These are phyloP conservation scores for Trypanosomatidae sp. DNA, from an alignment of 208 protist genomes.

Conservation along the genomic window DNA sequence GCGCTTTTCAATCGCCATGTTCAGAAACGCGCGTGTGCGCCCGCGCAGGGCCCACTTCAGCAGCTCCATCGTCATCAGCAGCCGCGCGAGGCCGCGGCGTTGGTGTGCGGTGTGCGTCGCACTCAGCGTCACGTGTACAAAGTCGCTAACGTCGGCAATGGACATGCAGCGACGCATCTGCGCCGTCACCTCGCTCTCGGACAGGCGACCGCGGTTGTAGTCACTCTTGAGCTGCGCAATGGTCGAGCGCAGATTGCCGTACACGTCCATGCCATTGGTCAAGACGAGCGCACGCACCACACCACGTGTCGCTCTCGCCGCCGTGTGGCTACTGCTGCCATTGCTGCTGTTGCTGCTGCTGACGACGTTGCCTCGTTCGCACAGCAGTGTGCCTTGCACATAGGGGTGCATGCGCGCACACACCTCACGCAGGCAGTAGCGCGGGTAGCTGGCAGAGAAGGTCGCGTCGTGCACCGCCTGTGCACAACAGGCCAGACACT, in stretches of 20 bases:
- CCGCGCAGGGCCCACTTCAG: constrained; percentile 66
- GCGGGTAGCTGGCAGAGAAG: constrained; percentile 61
- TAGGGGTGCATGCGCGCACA: constrained; percentile 29
- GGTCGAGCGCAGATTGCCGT: constrained; percentile 59
- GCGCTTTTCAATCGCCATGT: constrained; percentile 80
- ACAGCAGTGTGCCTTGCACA: constrained; percentile 54
- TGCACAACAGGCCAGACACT: constrained; percentile 47
- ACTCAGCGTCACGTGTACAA: constrained; percentile 76
- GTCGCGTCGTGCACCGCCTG: constrained; percentile 49
- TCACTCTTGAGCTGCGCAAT: constrained; percentile 64
- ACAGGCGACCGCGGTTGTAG: constrained; percentile 27
- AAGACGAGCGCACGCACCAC: constrained; percentile 44
- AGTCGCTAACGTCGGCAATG: constrained; percentile 55
- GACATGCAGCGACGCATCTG: constrained; percentile 37
- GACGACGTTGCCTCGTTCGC: constrained; percentile 1
- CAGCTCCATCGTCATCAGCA: constrained; percentile 63
- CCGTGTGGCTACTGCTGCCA: not conserved
- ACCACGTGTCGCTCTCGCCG: not conserved
- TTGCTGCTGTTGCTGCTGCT: no score
- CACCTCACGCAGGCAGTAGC: constrained; percentile 61
- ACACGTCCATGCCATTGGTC: constrained; percentile 73
- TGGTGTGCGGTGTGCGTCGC: constrained; percentile 53
- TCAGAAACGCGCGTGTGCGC: constrained; percentile 53
- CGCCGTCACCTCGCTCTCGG: constrained; percentile 8
- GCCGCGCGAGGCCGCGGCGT: constrained; percentile 29